phyloP scores from a whole-genome alignment of 1,284 basidiomycete species.

The Leccinum subrobustum region DNA sequence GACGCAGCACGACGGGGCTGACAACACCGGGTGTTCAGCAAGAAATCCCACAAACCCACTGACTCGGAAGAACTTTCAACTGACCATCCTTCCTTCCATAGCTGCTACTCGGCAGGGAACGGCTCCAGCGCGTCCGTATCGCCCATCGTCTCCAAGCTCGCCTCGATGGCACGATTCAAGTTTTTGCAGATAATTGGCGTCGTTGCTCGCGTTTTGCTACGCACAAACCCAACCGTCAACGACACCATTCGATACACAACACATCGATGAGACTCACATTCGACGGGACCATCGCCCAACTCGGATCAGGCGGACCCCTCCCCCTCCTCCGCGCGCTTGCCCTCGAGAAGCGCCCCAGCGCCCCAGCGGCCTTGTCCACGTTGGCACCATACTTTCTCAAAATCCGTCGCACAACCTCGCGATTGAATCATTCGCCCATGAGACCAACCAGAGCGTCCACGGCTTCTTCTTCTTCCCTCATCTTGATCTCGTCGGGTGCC shows the following conservation, averaged over 20 bases:
- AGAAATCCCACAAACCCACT: not conserved
- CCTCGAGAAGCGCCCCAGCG: slow-evolving; percentile 46
- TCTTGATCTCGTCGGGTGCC: slow-evolving; percentile 16
- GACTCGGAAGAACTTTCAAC: slow-evolving; percentile 18
- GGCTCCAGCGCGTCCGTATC: slow-evolving; percentile 37
- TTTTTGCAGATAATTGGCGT: slow-evolving; percentile 51
- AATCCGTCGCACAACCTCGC: slow-evolving; percentile 48
- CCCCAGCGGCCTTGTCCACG: slow-evolving; percentile 58
- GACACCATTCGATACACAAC: not conserved
- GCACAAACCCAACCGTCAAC: slow-evolving; percentile 1
- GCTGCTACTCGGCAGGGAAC: slow-evolving; percentile 46
- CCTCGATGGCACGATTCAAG: slow-evolving; percentile 64
- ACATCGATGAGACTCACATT: slow-evolving; percentile 43
- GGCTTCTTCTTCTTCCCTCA: slow-evolving; percentile 20
- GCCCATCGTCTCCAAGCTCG: slow-evolving; percentile 15
- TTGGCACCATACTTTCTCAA: slow-evolving; percentile 59
- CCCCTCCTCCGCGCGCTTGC: slow-evolving; percentile 42
- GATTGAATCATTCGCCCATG: slow-evolving; percentile 41
- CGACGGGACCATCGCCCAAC: slow-evolving; percentile 67
- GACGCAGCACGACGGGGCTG: slow-evolving; percentile 66
- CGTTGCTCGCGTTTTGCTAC: slow-evolving; percentile 35
- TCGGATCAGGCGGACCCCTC: slow-evolving; percentile 37
- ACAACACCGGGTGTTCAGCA: slow-evolving; percentile 1
- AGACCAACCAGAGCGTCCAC: slow-evolving; percentile 26
- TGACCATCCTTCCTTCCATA: slow-evolving; percentile 60